Percentiles rank a stretch among this genome's conserved stretches.
Conservation (phyloP, 2,329 filamentous ascomycete species). For the Hypoxylon sp. region DNA sequence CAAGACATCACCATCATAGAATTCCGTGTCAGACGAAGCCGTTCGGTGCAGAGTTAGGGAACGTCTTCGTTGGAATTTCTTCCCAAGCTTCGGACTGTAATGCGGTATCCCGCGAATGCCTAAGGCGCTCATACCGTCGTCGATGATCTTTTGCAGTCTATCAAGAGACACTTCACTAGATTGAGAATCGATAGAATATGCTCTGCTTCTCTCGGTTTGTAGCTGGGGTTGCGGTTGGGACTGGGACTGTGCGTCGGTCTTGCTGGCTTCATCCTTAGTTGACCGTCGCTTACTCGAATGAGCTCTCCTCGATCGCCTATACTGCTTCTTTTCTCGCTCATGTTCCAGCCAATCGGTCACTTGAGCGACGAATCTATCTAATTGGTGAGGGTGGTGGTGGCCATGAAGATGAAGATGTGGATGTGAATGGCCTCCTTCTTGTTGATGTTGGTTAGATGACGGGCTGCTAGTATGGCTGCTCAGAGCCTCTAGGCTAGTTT, state of each 20-base stretch:
- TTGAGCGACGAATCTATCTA: slow-evolving; percentile 71
- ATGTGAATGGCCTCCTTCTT: slow-evolving; percentile 44
- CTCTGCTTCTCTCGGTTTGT: slow-evolving; percentile 43
- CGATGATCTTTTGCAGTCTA: slow-evolving; percentile 80
- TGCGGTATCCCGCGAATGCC: slow-evolving; percentile 58
- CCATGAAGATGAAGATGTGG: slow-evolving; percentile 46
- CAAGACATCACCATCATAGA: slow-evolving; percentile 79
- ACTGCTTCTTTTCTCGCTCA: slow-evolving; percentile 74
- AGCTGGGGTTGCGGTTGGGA: too few species aligned
- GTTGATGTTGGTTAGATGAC: slow-evolving; percentile 40
- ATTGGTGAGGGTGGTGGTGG: slow-evolving; percentile 46
- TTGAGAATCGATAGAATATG: slow-evolving; percentile 69
- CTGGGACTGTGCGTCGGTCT: slow-evolving; percentile 18
- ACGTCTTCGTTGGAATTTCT: slow-evolving; percentile 51
- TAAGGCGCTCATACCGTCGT: slow-evolving; percentile 67
- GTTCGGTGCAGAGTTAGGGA: slow-evolving; percentile 54
- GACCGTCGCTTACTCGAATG: slow-evolving; percentile 52
- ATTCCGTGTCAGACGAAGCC: slow-evolving; percentile 85
- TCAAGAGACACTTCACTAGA: slow-evolving; percentile 79
- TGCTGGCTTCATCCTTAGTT: slow-evolving; percentile 47
- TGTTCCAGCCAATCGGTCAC: slow-evolving; percentile 85
- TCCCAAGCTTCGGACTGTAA: slow-evolving; percentile 54
- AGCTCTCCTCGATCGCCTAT: slow-evolving; percentile 60
- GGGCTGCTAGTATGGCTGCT: slow-evolving; percentile 37
- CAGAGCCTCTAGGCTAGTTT: slow-evolving; percentile 48